Evolutionary conservation across 768 basidiomycete genomes (phyloP).

Genomic region (Coprinopsis sp.): DNA sequence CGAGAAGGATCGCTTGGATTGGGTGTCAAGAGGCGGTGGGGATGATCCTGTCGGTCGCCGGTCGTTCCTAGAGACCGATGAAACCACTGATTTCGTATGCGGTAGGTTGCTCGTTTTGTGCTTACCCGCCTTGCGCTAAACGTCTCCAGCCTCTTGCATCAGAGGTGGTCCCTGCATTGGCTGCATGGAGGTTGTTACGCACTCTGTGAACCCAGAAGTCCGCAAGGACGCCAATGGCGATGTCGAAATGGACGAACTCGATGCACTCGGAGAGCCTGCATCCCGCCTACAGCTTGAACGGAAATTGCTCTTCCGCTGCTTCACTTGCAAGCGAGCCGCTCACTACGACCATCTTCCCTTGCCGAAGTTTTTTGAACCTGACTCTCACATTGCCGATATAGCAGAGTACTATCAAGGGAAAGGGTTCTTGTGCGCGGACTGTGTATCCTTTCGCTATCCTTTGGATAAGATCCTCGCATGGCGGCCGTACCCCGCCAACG

Average conservation of each 20-base stretch:
- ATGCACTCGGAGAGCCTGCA: constrained; percentile 15
- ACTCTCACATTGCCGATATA: constrained; percentile 37
- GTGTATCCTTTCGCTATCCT: constrained; percentile 61
- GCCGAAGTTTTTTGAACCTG: constrained; percentile 34
- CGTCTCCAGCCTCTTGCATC: constrained; percentile 46
- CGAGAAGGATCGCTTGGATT: constrained; percentile 42
- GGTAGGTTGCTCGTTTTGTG: constrained; percentile 26
- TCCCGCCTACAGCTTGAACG: constrained; percentile 12
- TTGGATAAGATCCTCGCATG: constrained; percentile 89
- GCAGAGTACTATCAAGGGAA: constrained; percentile 57
- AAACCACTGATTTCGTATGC: constrained; percentile 80
- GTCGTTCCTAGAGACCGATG: constrained; percentile 44
- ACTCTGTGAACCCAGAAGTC: constrained; percentile 22
- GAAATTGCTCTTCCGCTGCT: constrained; percentile 75
- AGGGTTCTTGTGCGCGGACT: constrained; percentile 74
- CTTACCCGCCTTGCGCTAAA: background rate
- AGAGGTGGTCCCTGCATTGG: constrained; percentile 78
- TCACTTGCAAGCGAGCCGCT: constrained; percentile 74
- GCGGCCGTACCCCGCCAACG: constrained; percentile 73
- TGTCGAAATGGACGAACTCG: constrained; percentile 28
- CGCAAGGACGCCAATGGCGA: constrained; percentile 15
- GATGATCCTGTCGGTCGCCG: constrained; percentile 28
- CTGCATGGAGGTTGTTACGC: constrained; percentile 55
- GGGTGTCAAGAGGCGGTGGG: constrained; percentile 26
- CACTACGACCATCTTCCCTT: constrained; percentile 74